These are phyloP conservation scores for Sordariomycetes sp. DNA, from an alignment of 2,329 filamentous ascomycete species.

Conservation along the genomic window DNA sequence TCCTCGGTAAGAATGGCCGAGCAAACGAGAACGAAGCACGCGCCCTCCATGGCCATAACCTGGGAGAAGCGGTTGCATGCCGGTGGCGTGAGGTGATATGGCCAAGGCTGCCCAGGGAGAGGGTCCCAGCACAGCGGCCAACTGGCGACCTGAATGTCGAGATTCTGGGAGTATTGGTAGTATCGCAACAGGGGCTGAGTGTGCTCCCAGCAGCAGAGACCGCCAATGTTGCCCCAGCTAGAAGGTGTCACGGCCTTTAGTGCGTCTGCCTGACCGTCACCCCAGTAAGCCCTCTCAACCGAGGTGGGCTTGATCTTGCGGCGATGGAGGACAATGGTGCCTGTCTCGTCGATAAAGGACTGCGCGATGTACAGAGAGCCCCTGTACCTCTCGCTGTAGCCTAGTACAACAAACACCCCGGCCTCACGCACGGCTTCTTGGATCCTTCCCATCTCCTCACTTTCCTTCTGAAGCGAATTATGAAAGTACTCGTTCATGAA, in stretches of 20 bases:
- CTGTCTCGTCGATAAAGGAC: constrained; percentile 39
- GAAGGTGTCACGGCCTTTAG: constrained; percentile 38
- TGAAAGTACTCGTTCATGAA: constrained; percentile 34
- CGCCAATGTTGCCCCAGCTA: constrained; percentile 27
- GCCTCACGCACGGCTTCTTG: constrained; percentile 33
- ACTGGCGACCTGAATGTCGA: constrained; percentile 20
- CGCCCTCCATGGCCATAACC: constrained; percentile 33
- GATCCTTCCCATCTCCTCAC: constrained; percentile 31
- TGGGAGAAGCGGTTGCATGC: constrained; percentile 23
- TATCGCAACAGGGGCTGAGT: constrained; percentile 37
- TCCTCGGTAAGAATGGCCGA: constrained; percentile 29
- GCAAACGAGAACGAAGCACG: constrained; percentile 28
- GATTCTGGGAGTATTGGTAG: constrained; percentile 29
- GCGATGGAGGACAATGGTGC: constrained; percentile 33
- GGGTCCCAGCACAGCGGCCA: too few relatives aligned
- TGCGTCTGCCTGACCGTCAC: constrained; percentile 48
- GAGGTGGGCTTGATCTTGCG: constrained; percentile 43
- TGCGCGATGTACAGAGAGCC: constrained; percentile 36
- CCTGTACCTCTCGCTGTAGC: constrained; percentile 28
- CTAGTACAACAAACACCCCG: constrained; percentile 29
- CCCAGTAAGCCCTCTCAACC: constrained; percentile 38
- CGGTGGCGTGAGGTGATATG: constrained; percentile 23
- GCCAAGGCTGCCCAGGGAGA: constrained; percentile 22
- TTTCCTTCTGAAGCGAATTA: constrained; percentile 29
- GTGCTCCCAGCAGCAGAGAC: constrained; percentile 40